A percentile compares a stretch with the other conserved stretches of the same genome.
Conservation (phyloP, 495 filamentous ascomycete species). For the Neurospora sp. region DNA sequence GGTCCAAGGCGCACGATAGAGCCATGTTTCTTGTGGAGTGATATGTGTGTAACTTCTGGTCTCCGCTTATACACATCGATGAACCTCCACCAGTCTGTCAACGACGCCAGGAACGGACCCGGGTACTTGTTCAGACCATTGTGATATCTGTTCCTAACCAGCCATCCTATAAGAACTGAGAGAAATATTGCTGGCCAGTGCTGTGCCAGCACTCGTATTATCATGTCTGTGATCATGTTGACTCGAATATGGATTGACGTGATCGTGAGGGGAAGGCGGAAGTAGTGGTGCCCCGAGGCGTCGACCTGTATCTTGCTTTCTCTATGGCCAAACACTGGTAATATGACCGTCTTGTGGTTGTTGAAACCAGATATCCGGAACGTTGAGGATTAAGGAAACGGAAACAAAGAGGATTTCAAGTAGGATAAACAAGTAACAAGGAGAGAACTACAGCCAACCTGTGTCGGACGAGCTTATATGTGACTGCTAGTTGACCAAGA, state of each 20-base stretch:
- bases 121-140: conserved; percentile 54
- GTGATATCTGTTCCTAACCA: conserved; percentile 48
- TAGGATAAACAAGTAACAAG: background rate
- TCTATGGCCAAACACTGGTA: background rate
- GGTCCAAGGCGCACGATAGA: conserved; percentile 63
- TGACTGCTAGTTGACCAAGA: background rate
- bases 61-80: conserved; percentile 51
- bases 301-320: background rate
- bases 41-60: conserved; percentile 55
- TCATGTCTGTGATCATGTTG: conserved; percentile 17
- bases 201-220: conserved; percentile 22
- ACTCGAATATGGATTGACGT: background rate
- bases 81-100: conserved; percentile 63
- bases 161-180: conserved; percentile 25
- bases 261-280: background rate
- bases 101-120: conserved; percentile 54
- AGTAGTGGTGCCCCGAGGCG: background rate
- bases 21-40: conserved; percentile 60
- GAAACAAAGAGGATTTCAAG: background rate
- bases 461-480: background rate
- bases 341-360: background rate
- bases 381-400: background rate
- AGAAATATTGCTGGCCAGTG: conserved; percentile 39
- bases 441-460: background rate
- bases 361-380: background rate